Evolutionary conservation across 129 eudicot genomes (phyloP), one percentile per base, ranked within the genome.

Genomic region (Tagetes erecta): DNA sequence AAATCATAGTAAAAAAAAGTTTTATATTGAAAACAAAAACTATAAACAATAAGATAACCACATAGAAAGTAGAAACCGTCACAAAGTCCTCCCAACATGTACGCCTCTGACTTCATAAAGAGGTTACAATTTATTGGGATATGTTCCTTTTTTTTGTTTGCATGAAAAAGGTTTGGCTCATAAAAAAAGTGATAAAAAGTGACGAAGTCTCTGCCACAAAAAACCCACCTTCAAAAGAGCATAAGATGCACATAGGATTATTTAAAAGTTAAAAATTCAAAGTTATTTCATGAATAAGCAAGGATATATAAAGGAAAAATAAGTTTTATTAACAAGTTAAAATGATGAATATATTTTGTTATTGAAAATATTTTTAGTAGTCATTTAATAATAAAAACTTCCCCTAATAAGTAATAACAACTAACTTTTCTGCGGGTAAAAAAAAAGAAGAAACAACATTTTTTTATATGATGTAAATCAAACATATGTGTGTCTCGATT

Each of bases 101-200:
- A 63, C 12, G 27, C 45, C 45, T 37, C 46, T 34, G 31, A 63
- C 68, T 63, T 63, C 30, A 63, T 36, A 63, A 38, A 63, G 68
- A n/a, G 9, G 46, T 31, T 42, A 44, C 67, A 62, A 51, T 52
- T 70, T 72, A 50, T 44, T 33, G 42, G 49, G 38, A 78, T 71
- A 70, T 78, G 60, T 78, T 78, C 82, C 13, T 60, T 78, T 76
- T 68, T 37, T 77, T 73, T 47, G 80, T 59, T 68, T 44, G 70
- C 39, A 71, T 3, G n/a, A 50, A 35, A 51, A 70, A 70, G 72
- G n/a, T 30, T 67, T 72, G 76, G 76, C 49, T 72, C 67, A 72
- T 71, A 53, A 71, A 38, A 50, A 70, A 70, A 12, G 59, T 9
- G 31, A 42, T 34, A 60, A 73, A 53, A 38, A 11, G 71, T 38